These are phyloP conservation scores for Mortierella alpina DNA, from an alignment of 192 early-diverging fungal species.

Conservation along the genomic window DNA sequence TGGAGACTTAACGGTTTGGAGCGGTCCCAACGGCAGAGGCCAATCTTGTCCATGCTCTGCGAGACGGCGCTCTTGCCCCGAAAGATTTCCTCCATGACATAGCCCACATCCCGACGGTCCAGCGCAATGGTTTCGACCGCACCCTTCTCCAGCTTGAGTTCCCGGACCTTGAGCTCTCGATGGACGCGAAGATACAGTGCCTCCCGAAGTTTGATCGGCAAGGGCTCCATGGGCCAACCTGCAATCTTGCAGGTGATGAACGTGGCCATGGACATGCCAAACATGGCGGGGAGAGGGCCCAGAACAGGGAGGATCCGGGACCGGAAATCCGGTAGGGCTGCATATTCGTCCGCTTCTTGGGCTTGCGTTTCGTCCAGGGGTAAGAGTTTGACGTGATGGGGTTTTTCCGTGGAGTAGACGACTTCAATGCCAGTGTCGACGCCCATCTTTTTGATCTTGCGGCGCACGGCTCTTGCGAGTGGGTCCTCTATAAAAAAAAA, in stretches of 20 bases:
- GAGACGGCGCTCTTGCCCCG: conserved; percentile 82
- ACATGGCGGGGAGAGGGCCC: conserved; percentile 93
- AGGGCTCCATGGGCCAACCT: conserved; percentile 73
- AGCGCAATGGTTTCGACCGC: conserved; percentile 61
- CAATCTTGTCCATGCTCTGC: conserved; percentile 76
- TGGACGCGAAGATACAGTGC: conserved; percentile 79
- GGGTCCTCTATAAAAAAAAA: conserved; percentile 82
- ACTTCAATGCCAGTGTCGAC: conserved; percentile 88
- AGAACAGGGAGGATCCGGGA: conserved; percentile 86
- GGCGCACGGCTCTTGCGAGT: conserved; percentile 86
- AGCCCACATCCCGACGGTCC: conserved; percentile 80
- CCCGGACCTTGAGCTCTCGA: conserved; percentile 72
- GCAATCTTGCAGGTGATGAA: conserved; percentile 80
- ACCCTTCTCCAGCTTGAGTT: conserved; percentile 14
- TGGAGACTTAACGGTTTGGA: conserved; percentile 69
- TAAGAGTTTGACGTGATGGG: conserved; percentile 88
- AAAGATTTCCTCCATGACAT: conserved; percentile 93
- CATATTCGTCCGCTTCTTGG: conserved; percentile 88
- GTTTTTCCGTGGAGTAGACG: conserved; percentile 96
- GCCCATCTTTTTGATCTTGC: conserved; percentile 74
- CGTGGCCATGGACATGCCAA: conserved; percentile 92
- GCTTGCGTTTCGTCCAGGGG: conserved; percentile 88
- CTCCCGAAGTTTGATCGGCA: conserved; percentile 80
- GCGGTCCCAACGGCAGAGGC: conserved; percentile 83
- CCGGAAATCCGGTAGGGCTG: conserved; percentile 93